Evolutionary conservation across 208 protist species (phyloP).

Genomic region (Crithidia thermophila): DNA sequence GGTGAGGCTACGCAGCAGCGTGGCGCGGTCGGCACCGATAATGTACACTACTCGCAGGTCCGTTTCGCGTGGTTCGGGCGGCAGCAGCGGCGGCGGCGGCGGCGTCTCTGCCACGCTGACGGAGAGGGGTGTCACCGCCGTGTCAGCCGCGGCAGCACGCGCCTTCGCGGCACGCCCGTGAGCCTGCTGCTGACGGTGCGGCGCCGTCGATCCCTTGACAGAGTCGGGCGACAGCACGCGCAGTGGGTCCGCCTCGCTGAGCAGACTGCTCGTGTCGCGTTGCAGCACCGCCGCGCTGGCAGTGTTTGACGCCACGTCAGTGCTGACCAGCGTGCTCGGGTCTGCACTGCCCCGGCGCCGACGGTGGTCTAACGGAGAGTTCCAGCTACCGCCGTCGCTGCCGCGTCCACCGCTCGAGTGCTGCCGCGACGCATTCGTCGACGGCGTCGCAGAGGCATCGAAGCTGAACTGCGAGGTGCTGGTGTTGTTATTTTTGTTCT

Average conservation of each 20-base stretch:
- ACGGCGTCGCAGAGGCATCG: neutral
- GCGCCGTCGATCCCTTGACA: too few species aligned
- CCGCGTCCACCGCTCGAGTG: neutral
- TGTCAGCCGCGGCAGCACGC: too few species aligned
- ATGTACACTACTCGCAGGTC: slow-evolving; percentile 56
- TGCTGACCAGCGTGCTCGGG: too few species aligned
- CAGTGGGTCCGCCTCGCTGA: neutral
- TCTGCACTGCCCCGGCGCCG: neutral
- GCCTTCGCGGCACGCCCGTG: too few species aligned
- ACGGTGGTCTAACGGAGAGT: neutral
- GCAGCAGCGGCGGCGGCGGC: neutral
- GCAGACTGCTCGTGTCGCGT: neutral
- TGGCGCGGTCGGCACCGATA: slow-evolving; percentile 52
- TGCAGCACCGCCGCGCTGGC: neutral
- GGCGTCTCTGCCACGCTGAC: neutral
- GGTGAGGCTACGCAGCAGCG: slow-evolving; percentile 57
- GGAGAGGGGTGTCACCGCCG: too few species aligned
- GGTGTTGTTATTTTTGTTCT: slow-evolving; percentile 15
- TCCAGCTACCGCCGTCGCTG: neutral
- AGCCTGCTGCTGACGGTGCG: too few species aligned
- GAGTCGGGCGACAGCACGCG: too few species aligned
- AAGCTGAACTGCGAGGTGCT: neutral
- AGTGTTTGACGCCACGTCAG: neutral
- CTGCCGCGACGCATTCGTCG: neutral
- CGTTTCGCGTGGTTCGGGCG: slow-evolving; percentile 1